These are phyloP conservation scores for Nicotiana paniculata DNA, from an alignment of 257 asterid species.

Conservation along the genomic window DNA sequence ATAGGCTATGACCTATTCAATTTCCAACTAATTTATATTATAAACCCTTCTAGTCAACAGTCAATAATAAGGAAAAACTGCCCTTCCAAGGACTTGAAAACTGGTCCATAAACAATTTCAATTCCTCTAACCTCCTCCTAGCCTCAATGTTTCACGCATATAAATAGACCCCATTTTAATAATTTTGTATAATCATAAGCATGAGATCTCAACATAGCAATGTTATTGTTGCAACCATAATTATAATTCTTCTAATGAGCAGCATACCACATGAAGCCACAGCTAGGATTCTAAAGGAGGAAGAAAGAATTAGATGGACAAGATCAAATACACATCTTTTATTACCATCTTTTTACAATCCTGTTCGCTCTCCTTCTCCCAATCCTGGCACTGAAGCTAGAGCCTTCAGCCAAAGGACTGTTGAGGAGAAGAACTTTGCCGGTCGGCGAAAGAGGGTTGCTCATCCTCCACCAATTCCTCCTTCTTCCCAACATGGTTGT, in stretches of 20 bases:
- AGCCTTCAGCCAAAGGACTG: conserved; percentile 6
- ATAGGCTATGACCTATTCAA: conserved; percentile 3
- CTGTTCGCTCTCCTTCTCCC: conserved; percentile 13
- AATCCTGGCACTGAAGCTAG: conserved; percentile 28
- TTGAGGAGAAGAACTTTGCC: conserved; percentile 36
- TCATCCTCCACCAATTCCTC: conserved; percentile 15
- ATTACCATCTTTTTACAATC: conserved; percentile 1
- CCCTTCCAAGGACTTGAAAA: background rate
- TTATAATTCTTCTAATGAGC: background rate
- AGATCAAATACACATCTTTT: background rate
- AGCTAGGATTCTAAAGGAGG: background rate
- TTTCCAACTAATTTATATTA: background rate
- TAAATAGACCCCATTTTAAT: background rate
- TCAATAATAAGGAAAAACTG: background rate
- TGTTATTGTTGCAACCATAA: background rate
- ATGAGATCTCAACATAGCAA: background rate
- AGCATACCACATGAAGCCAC: background rate
- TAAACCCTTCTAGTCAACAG: background rate
- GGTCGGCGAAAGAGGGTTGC: conserved; percentile 1
- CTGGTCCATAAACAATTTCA: background rate
- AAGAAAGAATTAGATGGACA: too few species aligned
- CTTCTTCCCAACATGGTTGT: background rate
- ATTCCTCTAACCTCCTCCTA: background rate
- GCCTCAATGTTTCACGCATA: background rate
- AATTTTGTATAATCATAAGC: background rate